Evolutionary conservation across 257 asterid species (phyloP), one percentile per base, ranked within the genome.

Genomic region (Lycium barbarum): DNA sequence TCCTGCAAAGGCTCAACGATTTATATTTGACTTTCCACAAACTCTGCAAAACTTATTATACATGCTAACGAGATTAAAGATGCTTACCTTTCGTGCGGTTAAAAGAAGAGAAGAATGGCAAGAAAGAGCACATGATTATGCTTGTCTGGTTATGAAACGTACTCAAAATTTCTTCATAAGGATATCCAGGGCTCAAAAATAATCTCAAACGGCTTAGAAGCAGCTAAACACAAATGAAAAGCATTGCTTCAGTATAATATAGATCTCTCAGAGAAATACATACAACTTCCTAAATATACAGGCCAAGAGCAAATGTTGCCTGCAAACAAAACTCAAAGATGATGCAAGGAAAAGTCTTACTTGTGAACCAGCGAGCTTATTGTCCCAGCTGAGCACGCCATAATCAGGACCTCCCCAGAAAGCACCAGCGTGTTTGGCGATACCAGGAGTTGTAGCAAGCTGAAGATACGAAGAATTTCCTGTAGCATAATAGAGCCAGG

Each of bases 401-500:
- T 96, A 96, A 84, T 85, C 93, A 9, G 97, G 96, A 81, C 99
- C 97, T 55, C 97, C 98, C 97, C 95, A 92, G 86, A 95, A 96
- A 49, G 99, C 99, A 86, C 98, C 99, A 2, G 99, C 99, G 76
- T 93, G 98, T 83, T 80, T 93, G 33, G 93, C 98, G 2, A 95
- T 70, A 68, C 93, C 93, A 54, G 97, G 94, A 85, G 90, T 88
- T 1, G 99, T 96, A 81, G 98, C 98, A 36, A 95, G 96, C 89
- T 89, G 92, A 88, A 96, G 98, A 87, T 96, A 96, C 38, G 97
- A 86, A 59, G 82, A 13, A 85, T 96, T 95, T 65, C 99, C 99
- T 15, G 99, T 96, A 20, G 99, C 99, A 80, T 95, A 96, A 90
- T 95, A 96, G 85, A 95, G 85, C 99, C 99, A 96, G 57, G 99